A percentile compares a stretch with the other conserved stretches of the same genome.
phyloP scores from a whole-genome alignment of 305 asterid genomes.

The Solanum chacoense region DNA sequence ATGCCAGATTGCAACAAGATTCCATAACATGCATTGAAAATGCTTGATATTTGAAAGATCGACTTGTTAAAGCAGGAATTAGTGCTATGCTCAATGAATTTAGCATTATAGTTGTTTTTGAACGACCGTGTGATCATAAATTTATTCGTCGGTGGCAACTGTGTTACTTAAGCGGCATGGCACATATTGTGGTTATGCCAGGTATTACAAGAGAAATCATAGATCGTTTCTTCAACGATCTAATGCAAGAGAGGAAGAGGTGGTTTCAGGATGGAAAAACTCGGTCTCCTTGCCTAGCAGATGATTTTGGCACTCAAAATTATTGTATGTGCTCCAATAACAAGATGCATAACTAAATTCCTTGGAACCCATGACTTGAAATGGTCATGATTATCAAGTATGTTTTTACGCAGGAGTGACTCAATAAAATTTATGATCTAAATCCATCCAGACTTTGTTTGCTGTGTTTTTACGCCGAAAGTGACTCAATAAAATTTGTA shows the following conservation, averaged over 20 bases:
- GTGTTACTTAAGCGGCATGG: neutral
- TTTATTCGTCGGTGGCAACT: neutral
- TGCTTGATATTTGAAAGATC: neutral
- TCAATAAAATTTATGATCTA: neutral
- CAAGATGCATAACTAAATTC: neutral
- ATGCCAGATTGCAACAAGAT: neutral
- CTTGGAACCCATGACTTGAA: neutral
- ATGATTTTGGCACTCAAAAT: neutral
- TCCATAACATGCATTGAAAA: neutral
- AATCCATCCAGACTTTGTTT: neutral
- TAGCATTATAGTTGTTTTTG: neutral
- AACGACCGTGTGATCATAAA: neutral
- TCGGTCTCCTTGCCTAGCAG: neutral
- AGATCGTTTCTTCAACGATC: neutral
- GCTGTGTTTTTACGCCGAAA: neutral
- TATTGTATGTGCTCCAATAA: neutral
- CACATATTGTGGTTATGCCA: constrained; percentile 4
- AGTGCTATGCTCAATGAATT: constrained; percentile 1
- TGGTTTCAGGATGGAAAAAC: neutral
- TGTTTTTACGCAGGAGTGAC: neutral
- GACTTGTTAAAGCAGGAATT: neutral
- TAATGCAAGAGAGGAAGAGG: neutral
- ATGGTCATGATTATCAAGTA: neutral
- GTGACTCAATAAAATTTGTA: neutral
- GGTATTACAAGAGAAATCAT: neutral